phyloP scores from a whole-genome alignment of 352 stramenopile genomes.

The Thalassiosira livingstoniorum region DNA sequence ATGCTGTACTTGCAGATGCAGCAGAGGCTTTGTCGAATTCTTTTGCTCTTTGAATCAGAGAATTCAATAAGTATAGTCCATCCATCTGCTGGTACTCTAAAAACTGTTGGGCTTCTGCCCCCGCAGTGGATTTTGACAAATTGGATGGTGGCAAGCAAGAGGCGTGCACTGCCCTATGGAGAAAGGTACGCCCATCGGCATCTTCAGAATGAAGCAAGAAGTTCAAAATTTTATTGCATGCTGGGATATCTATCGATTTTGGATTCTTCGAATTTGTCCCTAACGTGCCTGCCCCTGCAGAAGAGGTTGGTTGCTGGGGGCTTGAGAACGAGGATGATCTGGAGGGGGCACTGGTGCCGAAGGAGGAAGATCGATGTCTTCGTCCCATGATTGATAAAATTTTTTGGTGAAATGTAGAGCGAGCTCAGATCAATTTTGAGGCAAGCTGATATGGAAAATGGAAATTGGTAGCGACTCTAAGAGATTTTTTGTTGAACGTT shows the following conservation, averaged over 20 bases:
- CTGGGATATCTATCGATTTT: slow-evolving; percentile 24
- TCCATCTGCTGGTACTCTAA: no score
- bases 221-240: slow-evolving; percentile 33
- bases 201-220: slow-evolving; percentile 41
- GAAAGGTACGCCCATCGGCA: slow-evolving; percentile 20
- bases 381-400: slow-evolving; percentile 50
- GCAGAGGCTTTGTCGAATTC: slow-evolving; percentile 34
- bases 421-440: not conserved
- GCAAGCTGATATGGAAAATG: no score
- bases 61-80: slow-evolving; percentile 44
- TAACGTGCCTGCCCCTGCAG: no score
- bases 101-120: slow-evolving; percentile 6
- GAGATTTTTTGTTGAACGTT: no score
- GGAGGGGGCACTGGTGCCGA: slow-evolving; percentile 8
- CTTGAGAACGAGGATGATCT: slow-evolving; percentile 2
- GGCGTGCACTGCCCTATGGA: slow-evolving; percentile 23
- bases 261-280: no score
- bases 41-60: slow-evolving; percentile 25
- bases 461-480: no score
- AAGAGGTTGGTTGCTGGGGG: not conserved
- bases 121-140: no score
- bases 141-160: no score
- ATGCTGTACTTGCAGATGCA: not conserved
- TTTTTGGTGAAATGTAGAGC: slow-evolving; percentile 5
- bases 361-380: slow-evolving; percentile 42